phyloP scores from a whole-genome alignment of 441 rosid species.

The Populus trichocarpa region DNA sequence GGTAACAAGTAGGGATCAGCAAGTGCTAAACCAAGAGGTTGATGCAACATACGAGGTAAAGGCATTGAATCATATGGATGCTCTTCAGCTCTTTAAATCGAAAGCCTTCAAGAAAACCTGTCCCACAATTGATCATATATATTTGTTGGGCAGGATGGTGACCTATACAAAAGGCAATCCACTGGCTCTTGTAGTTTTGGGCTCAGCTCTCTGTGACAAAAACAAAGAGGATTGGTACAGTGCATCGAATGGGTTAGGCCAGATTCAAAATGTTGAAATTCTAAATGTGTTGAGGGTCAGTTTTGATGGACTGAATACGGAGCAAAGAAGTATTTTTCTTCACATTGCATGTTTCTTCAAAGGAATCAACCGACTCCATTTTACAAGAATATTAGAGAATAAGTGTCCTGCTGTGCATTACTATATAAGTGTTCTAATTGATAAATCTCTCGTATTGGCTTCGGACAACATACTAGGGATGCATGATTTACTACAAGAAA shows the following conservation, averaged over 20 bases:
- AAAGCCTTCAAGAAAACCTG: conserved; percentile 1
- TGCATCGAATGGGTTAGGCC: conserved; percentile 11
- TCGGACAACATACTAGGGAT: conserved; percentile 16
- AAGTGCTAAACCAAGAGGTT: neutral
- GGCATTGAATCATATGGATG: neutral
- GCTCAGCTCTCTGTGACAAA: conserved; percentile 12
- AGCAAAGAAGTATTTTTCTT: conserved; percentile 30
- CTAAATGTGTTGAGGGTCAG: conserved; percentile 27
- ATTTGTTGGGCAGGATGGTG: conserved; percentile 4
- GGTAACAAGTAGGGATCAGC: conserved; percentile 1
- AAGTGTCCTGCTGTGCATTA: neutral
- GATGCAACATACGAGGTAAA: neutral
- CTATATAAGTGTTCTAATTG: conserved; percentile 13
- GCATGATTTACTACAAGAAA: conserved; percentile 43
- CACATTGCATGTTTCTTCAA: conserved; percentile 39
- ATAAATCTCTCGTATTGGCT: conserved; percentile 23
- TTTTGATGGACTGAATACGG: conserved; percentile 27
- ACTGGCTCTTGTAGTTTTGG: conserved; percentile 23
- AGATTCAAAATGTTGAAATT: conserved; percentile 13
- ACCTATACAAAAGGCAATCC: conserved; percentile 15
- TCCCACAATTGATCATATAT: neutral
- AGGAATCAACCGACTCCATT: conserved; percentile 10
- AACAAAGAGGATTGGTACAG: conserved; percentile 24
- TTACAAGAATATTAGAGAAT: conserved; percentile 16
- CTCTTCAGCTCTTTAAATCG: conserved; percentile 4